Evolutionary conservation across 805 yeast species (phyloP).

Genomic region (Starmerella potacharoeniae): DNA sequence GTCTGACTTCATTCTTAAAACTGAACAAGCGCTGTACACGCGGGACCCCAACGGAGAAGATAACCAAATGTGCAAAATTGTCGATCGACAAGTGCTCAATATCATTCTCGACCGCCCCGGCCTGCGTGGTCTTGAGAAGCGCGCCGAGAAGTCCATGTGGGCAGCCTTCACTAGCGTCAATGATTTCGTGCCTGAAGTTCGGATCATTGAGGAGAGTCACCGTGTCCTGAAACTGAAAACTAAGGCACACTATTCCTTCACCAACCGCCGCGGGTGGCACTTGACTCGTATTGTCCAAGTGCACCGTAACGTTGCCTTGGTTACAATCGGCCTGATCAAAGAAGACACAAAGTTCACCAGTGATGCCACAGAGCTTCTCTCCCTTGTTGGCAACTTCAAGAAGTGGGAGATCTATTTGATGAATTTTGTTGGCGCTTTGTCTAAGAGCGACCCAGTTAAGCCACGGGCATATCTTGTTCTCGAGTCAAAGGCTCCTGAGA

Average conservation of each 20-base stretch:
- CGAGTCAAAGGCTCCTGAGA: slow-evolving; percentile 8
- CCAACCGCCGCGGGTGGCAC: slow-evolving; percentile 5
- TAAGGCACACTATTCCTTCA: slow-evolving; percentile 10
- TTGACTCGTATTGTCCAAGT: neutral
- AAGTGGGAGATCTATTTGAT: slow-evolving; percentile 15
- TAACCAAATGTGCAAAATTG: slow-evolving; percentile 7
- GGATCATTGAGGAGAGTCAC: slow-evolving; percentile 17
- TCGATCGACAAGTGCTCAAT: neutral
- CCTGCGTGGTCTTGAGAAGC: slow-evolving; percentile 1
- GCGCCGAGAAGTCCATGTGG: slow-evolving; percentile 14
- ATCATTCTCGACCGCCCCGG: slow-evolving; percentile 12
- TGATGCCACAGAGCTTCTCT: neutral
- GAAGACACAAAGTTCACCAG: neutral
- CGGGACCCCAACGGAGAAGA: slow-evolving; percentile 20
- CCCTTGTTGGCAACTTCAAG: neutral
- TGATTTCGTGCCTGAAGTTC: slow-evolving; percentile 8
- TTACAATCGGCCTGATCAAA: slow-evolving; percentile 2
- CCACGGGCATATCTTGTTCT: slow-evolving; percentile 7
- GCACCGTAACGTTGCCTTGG: slow-evolving; percentile 7
- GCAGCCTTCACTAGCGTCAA: slow-evolving; percentile 11
- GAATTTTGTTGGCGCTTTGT: slow-evolving; percentile 12
- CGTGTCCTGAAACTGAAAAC: slow-evolving; percentile 1
- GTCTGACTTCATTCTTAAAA: slow-evolving; percentile 15
- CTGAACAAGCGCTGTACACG: slow-evolving; percentile 16
- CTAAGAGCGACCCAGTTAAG: slow-evolving; percentile 9